Evolutionary conservation across 2,329 filamentous ascomycete species (phyloP).

Genomic region (Colletotrichum tropicicola): DNA sequence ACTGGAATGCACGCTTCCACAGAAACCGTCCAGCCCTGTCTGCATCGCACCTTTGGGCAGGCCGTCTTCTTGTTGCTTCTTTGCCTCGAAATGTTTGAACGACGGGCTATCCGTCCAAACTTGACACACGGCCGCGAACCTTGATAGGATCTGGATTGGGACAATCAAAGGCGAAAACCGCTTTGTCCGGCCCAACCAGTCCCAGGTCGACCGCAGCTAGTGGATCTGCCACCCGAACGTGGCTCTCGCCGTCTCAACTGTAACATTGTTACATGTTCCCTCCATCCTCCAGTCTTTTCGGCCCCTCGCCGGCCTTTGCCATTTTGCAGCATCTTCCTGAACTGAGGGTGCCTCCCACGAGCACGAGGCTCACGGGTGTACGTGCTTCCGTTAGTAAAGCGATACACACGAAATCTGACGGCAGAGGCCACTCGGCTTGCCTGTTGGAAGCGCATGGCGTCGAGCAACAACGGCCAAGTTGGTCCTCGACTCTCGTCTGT

Average conservation of each 20-base stretch:
- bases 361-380: not conserved
- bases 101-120: slow-evolving; percentile 27
- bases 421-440: not conserved
- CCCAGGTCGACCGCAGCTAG: slow-evolving; percentile 26
- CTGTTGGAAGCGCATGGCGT: not conserved
- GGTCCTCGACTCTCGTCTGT: not conserved
- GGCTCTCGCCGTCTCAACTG: slow-evolving; percentile 29
- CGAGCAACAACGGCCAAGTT: not conserved
- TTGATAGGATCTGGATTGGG: slow-evolving; percentile 10
- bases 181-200: slow-evolving; percentile 23
- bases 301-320: slow-evolving; percentile 9
- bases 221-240: slow-evolving; percentile 31
- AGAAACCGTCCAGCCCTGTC: no score
- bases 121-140: slow-evolving; percentile 29
- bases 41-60: no score
- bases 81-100: slow-evolving; percentile 25
- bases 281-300: slow-evolving; percentile 4
- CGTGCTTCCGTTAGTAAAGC: not conserved
- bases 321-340: slow-evolving; percentile 5
- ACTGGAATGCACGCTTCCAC: no score
- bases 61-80: slow-evolving; percentile 9
- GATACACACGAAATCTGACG: not conserved
- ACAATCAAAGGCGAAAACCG: slow-evolving; percentile 8
- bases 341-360: no score
- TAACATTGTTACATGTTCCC: slow-evolving; percentile 21